Conservation (phyloP, 495 filamentous ascomycete genomes). For the Aspergillus indologenus region DNA sequence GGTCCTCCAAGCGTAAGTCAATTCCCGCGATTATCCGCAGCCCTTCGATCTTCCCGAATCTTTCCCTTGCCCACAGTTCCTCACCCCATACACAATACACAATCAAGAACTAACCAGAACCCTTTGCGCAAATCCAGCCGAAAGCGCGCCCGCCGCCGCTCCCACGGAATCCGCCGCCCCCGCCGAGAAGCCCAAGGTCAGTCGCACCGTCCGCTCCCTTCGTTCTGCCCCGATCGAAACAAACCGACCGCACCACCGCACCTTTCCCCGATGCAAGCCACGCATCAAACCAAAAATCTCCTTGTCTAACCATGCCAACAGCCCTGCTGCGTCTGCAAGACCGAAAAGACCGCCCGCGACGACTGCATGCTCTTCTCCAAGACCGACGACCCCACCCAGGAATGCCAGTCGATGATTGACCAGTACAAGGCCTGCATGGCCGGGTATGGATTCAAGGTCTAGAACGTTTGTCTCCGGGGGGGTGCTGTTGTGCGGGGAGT, state of each 20-base stretch:
- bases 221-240: no score
- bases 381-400: constrained; percentile 66
- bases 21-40: constrained; percentile 5
- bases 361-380: constrained; percentile 98
- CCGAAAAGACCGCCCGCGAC: constrained; percentile 87
- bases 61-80: no score
- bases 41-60: neutral
- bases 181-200: constrained; percentile 56
- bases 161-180: constrained; percentile 26
- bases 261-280: neutral
- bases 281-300: neutral
- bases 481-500: no score
- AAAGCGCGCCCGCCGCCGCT: constrained; percentile 24
- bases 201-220: constrained; percentile 6
- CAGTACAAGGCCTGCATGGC: constrained; percentile 91
- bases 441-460: constrained; percentile 85
- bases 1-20: constrained; percentile 39
- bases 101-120: neutral
- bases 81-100: neutral
- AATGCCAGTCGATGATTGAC: constrained; percentile 77
- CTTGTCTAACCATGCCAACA: constrained; percentile 32
- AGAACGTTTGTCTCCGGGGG: no score
- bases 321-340: constrained; percentile 97
- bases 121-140: constrained; percentile 16
- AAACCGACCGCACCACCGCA: neutral